Evolutionary conservation across 768 basidiomycete genomes (phyloP).

Genomic region (Amanita thiersii): DNA sequence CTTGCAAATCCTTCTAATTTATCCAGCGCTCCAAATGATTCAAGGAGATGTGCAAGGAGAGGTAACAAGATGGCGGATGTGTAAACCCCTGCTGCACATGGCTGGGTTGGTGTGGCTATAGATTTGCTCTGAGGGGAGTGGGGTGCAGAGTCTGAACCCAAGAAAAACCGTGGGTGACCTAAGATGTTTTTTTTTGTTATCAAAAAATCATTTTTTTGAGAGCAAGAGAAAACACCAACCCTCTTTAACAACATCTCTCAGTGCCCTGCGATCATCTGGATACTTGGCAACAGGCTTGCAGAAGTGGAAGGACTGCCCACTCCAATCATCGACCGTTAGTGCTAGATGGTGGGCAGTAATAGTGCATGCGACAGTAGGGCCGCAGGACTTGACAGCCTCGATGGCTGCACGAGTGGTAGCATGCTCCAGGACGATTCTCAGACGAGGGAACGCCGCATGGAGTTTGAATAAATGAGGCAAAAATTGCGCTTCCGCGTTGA

Average conservation of each 20-base stretch:
- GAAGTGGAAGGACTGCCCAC: conserved; percentile 90
- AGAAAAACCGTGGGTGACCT: conserved; percentile 94
- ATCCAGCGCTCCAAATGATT: conserved; percentile 81
- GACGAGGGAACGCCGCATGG: conserved; percentile 74
- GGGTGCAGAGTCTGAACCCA: conserved; percentile 95
- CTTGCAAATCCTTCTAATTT: conserved; percentile 77
- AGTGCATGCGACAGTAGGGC: conserved; percentile 83
- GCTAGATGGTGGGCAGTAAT: conserved; percentile 96
- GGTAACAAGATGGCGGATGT: conserved; percentile 91
- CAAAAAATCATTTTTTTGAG: not conserved
- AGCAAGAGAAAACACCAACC: conserved; percentile 31
- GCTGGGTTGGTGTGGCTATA: conserved; percentile 55
- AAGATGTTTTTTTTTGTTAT: not conserved
- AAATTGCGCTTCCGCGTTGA: conserved; percentile 90
- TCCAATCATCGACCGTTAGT: conserved; percentile 94
- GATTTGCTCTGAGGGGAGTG: conserved; percentile 69
- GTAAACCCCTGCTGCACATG: conserved; percentile 95
- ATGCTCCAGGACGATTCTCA: conserved; percentile 95
- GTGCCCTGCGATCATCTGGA: conserved; percentile 81
- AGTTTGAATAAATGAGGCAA: conserved; percentile 80
- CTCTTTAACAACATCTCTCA: conserved; percentile 68
- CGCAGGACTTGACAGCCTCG: conserved; percentile 73
- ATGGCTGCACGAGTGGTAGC: conserved; percentile 91
- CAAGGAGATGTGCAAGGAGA: conserved; percentile 80
- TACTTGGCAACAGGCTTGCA: conserved; percentile 98